phyloP scores from a whole-genome alignment of 495 filamentous ascomycete genomes.

The Schizothecium vesticola region DNA sequence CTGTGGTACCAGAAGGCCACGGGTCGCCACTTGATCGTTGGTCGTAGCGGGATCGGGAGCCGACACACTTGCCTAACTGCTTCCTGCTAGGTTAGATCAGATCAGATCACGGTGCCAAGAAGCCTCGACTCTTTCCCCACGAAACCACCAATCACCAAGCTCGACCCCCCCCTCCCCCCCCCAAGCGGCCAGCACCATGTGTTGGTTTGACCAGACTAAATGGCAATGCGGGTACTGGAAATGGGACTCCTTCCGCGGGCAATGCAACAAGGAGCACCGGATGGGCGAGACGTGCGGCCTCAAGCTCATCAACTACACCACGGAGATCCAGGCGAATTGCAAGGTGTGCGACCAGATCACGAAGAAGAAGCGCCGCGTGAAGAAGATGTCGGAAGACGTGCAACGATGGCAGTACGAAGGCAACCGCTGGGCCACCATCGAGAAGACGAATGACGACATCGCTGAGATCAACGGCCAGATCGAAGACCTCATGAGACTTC shows the following conservation, averaged over 20 bases:
- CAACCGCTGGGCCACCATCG: slow-evolving; percentile 75
- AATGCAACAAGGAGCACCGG: slow-evolving; percentile 94
- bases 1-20: slow-evolving; percentile 1
- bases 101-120: not conserved
- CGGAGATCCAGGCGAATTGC: slow-evolving; percentile 57
- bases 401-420: slow-evolving; percentile 72
- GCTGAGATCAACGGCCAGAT: slow-evolving; percentile 62
- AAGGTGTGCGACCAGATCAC: slow-evolving; percentile 87
- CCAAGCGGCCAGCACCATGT: slow-evolving; percentile 44
- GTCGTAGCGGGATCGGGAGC: not conserved
- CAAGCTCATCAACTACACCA: slow-evolving; percentile 75
- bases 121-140: not conserved
- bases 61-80: slow-evolving; percentile 8
- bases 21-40: slow-evolving; percentile 8
- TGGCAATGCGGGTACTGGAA: slow-evolving; percentile 84
- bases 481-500: slow-evolving; percentile 45
- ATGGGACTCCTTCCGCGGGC: slow-evolving; percentile 91
- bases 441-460: slow-evolving; percentile 63
- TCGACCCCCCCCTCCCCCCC: not conserved
- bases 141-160: not conserved
- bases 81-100: not conserved
- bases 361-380: slow-evolving; percentile 73
- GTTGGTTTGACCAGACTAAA: slow-evolving; percentile 58
- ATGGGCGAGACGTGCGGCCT: slow-evolving; percentile 98
- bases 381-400: slow-evolving; percentile 71